These are phyloP conservation scores for Pistacia atlantica DNA, from an alignment of 345 rosid species.

Conservation along the genomic window DNA sequence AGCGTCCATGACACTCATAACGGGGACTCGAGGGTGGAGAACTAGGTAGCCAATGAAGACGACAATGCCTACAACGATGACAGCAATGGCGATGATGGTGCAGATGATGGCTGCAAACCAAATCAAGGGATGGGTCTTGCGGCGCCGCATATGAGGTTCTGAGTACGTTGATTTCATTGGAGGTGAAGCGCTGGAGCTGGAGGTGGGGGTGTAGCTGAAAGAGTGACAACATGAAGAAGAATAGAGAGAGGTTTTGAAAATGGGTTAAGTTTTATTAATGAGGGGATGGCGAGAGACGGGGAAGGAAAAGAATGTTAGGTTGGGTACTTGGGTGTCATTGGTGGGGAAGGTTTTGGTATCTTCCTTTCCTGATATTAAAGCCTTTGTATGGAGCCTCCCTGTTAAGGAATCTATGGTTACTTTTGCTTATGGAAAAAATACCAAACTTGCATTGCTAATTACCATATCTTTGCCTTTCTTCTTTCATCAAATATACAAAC, in stretches of 20 bases:
- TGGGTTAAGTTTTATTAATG: background rate
- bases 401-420: conserved; percentile 26
- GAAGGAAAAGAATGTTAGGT: conserved; percentile 19
- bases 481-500: background rate
- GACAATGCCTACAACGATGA: conserved; percentile 63
- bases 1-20: conserved; percentile 60
- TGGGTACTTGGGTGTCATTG: conserved; percentile 40
- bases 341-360: conserved; percentile 77
- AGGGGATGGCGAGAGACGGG: background rate
- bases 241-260: conserved; percentile 15
- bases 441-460: conserved; percentile 41
- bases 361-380: conserved; percentile 60
- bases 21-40: conserved; percentile 79
- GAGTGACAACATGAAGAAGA: conserved; percentile 37
- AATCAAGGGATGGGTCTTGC: conserved; percentile 58
- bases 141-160: background rate
- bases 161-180: conserved; percentile 8
- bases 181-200: background rate
- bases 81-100: conserved; percentile 57
- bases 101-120: conserved; percentile 84
- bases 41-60: conserved; percentile 68
- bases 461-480: background rate
- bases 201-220: background rate
- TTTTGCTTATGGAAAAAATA: conserved; percentile 13
- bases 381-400: conserved; percentile 13